Evolutionary conservation across 140 eudicot genomes (phyloP).

Genomic region (Erigeron philadelphicus): DNA sequence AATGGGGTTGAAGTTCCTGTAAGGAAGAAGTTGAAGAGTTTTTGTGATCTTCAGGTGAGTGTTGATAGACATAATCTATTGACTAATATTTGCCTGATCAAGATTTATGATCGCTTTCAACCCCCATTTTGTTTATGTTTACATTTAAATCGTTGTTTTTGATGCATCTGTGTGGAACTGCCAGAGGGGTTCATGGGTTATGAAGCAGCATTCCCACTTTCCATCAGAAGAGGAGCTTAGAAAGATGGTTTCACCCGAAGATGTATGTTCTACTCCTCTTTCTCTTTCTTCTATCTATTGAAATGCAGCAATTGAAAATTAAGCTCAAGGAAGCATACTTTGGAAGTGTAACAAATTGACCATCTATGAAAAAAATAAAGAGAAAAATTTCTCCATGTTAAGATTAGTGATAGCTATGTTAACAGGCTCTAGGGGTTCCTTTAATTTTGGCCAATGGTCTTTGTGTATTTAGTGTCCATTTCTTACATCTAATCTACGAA

Average conservation of each 20-base stretch:
- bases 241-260: slow-evolving; percentile 88
- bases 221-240: slow-evolving; percentile 90
- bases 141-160: not conserved
- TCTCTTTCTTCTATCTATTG: not conserved
- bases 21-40: slow-evolving; percentile 68
- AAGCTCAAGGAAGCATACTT: slow-evolving; percentile 2
- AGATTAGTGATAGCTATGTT: not conserved
- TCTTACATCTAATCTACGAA: not conserved
- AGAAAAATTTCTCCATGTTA: not conserved
- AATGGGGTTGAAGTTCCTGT: slow-evolving; percentile 61
- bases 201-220: slow-evolving; percentile 71
- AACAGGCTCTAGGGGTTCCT: not conserved
- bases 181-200: slow-evolving; percentile 83
- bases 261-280: slow-evolving; percentile 45
- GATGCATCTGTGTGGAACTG: slow-evolving; percentile 30
- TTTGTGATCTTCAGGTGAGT: slow-evolving; percentile 84
- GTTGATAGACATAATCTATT: not conserved
- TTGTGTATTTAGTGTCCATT: not conserved
- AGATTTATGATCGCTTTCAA: slow-evolving; percentile 7
- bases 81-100: not conserved
- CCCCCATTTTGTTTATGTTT: slow-evolving; percentile 18
- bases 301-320: not conserved
- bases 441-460: not conserved
- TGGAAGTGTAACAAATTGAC: not conserved
- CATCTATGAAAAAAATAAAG: not conserved